phyloP scores from a whole-genome alignment of 306 rosid genomes.

The Prosopis cineraria region DNA sequence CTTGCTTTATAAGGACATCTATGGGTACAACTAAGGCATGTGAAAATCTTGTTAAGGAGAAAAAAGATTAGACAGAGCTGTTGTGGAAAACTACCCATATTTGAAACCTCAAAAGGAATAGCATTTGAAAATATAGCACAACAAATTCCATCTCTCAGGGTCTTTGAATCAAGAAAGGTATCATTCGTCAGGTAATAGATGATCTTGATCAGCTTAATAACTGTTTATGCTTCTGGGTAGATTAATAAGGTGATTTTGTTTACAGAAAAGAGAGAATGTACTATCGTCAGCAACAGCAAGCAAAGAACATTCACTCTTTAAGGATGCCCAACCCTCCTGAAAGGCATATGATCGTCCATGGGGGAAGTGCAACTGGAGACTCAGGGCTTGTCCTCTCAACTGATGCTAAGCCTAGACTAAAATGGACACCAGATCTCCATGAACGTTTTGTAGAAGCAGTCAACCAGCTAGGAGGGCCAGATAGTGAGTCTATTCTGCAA shows the following conservation, averaged over 20 bases:
- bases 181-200: slow-evolving; percentile 38
- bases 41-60: slow-evolving; percentile 32
- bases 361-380: slow-evolving; percentile 51
- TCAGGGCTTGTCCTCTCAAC: slow-evolving; percentile 86
- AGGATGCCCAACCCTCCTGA: slow-evolving; percentile 54
- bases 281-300: slow-evolving; percentile 58
- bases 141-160: slow-evolving; percentile 30
- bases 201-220: slow-evolving; percentile 24
- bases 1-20: slow-evolving; percentile 55
- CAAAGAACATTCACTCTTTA: slow-evolving; percentile 55
- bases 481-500: slow-evolving; percentile 57
- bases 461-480: slow-evolving; percentile 84
- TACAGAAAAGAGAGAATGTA: slow-evolving; percentile 46
- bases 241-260: slow-evolving; percentile 18
- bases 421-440: slow-evolving; percentile 92
- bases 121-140: slow-evolving; percentile 24
- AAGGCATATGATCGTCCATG: slow-evolving; percentile 62
- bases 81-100: slow-evolving; percentile 14
- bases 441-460: slow-evolving; percentile 86
- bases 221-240: slow-evolving; percentile 24
- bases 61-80: slow-evolving; percentile 24
- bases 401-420: slow-evolving; percentile 87
- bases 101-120: slow-evolving; percentile 27
- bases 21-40: slow-evolving; percentile 42
- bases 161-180: slow-evolving; percentile 19